Conservation (phyloP, 2,329 filamentous ascomycete genomes). For the Lecanicillium sp. region DNA sequence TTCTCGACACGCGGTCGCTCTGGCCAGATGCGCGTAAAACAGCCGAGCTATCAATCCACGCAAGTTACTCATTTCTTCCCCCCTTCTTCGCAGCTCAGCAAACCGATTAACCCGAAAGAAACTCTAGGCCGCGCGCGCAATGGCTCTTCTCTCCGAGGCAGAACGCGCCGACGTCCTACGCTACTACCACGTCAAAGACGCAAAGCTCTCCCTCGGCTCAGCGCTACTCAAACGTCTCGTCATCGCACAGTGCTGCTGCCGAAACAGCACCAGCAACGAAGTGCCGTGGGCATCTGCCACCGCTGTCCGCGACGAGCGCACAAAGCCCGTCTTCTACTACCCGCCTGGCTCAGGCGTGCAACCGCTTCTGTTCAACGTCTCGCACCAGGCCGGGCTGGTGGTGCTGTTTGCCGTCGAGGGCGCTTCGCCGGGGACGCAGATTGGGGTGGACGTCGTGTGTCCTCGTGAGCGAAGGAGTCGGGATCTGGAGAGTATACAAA, state of each 20-base stretch:
- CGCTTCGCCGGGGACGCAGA: slow-evolving; percentile 28
- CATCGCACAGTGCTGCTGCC: slow-evolving; percentile 31
- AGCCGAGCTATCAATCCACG: slow-evolving; percentile 35
- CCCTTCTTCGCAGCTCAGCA: no score
- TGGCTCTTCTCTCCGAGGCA: slow-evolving; percentile 41
- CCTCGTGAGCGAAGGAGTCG: slow-evolving; percentile 59
- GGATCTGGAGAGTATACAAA: slow-evolving; percentile 47
- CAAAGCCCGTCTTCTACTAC: slow-evolving; percentile 45
- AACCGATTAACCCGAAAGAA: no score
- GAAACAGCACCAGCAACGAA: slow-evolving; percentile 33
- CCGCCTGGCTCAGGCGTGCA: slow-evolving; percentile 35
- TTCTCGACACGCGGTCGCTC: slow-evolving; percentile 50
- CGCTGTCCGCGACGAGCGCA: slow-evolving; percentile 46
- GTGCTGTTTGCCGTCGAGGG: slow-evolving; percentile 49
- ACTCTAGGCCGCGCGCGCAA: slow-evolving; percentile 42
- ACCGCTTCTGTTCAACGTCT: slow-evolving; percentile 62
- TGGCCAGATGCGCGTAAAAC: slow-evolving; percentile 47
- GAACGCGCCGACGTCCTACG: slow-evolving; percentile 51
- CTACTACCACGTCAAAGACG: slow-evolving; percentile 62
- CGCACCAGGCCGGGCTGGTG: slow-evolving; percentile 70
- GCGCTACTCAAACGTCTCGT: slow-evolving; percentile 66
- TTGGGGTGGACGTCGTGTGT: slow-evolving; percentile 72
- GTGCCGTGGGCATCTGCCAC: slow-evolving; percentile 53
- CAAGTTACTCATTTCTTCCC: no score
- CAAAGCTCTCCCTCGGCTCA: slow-evolving; percentile 65